phyloP scores from a whole-genome alignment of 805 yeast genomes.

The Candida coquimbonensis region DNA sequence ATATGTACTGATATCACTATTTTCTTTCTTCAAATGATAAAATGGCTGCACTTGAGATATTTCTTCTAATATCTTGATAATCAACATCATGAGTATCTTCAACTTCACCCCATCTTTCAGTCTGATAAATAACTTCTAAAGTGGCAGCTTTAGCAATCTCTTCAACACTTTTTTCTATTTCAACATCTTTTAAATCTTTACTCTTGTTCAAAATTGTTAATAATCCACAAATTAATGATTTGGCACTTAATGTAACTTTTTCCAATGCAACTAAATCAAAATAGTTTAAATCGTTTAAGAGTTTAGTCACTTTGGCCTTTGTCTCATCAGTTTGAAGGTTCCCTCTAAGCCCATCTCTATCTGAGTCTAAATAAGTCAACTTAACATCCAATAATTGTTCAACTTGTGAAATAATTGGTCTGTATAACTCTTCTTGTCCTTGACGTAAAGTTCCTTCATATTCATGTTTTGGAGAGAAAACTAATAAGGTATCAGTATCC shows the following conservation, averaged over 20 bases:
- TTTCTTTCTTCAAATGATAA: conserved; percentile 31
- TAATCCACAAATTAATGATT: conserved; percentile 81
- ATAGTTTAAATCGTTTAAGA: conserved; percentile 53
- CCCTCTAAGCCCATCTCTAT: conserved; percentile 73
- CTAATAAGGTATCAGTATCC: conserved; percentile 90
- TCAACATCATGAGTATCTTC: conserved; percentile 99
- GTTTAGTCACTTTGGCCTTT: conserved; percentile 52
- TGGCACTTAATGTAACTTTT: conserved; percentile 77
- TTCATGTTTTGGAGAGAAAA: conserved; percentile 74
- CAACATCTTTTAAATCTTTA: conserved; percentile 9
- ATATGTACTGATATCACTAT: not conserved
- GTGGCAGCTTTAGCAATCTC: conserved; percentile 73
- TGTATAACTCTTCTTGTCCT: conserved; percentile 72
- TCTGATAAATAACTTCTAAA: conserved; percentile 78
- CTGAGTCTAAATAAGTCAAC: conserved; percentile 68
- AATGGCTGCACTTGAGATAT: conserved; percentile 71
- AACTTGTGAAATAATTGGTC: conserved; percentile 65
- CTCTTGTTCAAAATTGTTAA: conserved; percentile 49
- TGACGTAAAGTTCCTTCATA: conserved; percentile 75
- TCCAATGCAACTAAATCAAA: conserved; percentile 89
- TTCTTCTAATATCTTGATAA: conserved; percentile 79
- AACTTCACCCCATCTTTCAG: conserved; percentile 94
- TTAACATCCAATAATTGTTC: conserved; percentile 45
- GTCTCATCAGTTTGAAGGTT: conserved; percentile 61
- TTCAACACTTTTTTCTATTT: conserved; percentile 52